Base-by-base conservation (phyloP, 2,329 filamentous ascomycete species). In the Lecanicillium sp. region DNA sequence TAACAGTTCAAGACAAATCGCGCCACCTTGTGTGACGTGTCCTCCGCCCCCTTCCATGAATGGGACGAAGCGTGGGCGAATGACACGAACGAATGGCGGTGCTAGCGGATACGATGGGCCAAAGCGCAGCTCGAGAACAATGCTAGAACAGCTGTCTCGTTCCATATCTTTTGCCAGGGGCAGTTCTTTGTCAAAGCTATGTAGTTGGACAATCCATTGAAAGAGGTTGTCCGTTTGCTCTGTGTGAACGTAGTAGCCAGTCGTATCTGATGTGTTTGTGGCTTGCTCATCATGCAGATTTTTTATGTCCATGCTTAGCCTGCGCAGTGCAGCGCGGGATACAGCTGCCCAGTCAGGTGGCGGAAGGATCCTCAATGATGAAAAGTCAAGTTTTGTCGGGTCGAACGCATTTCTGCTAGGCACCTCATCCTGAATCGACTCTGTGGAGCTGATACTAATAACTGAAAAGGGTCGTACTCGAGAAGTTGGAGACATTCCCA, bases 191-290 rank as follows among this genome's bases (percentile, higher is more conserved):
- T 87, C 81, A 51, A 95, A 94, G 31, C 81, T 85, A 56, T 95
- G 89, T 2, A 95, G 65, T 56, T 95, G 85, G 5, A 94, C 79
- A 42, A 94, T 87, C 88, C 88, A 94, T 52, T 94, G 87, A 52
- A 92, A 95, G 45, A 88, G 70, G 51, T 89, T 94, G 16, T 65
- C 72, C 28, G 89, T 65, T 35, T 75, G 72, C 5, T 66, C 62
- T 34, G 71, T 68, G 51, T 94, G 75, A 40, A 94, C 79, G 52
- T 86, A 87, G 87, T 88, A 95, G 13, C 89, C 89, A n/a, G 0
- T 94, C 70, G 43, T 83, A 74, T 43, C 80, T 71, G 2, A 75
- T 55, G 1, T 77, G 71, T 1, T 71, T 9, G 56, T 63, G 1
- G 72, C 57, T 54, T 95, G 88, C 2, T 79, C 58, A 42, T 75